Percentiles rank a stretch among this genome's conserved stretches.
phyloP scores from a whole-genome alignment of 2,329 filamentous ascomycete species.

The Lachnellula hyalina region DNA sequence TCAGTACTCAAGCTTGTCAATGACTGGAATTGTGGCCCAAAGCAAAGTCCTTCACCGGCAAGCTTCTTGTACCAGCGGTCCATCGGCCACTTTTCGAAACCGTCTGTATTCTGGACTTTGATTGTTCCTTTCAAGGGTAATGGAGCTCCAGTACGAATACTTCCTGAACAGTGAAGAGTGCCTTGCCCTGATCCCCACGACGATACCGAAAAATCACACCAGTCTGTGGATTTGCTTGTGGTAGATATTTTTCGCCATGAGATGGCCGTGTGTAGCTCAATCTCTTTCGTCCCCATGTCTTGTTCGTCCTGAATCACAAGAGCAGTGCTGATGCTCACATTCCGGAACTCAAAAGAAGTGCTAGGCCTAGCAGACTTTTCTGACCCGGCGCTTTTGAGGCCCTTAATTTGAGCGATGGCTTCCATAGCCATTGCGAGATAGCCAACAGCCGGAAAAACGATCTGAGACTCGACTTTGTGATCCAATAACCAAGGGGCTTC shows the following conservation, averaged over 20 bases:
- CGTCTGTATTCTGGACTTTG: not conserved
- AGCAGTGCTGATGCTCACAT: not conserved
- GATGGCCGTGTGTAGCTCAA: not conserved
- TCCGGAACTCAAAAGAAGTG: not conserved
- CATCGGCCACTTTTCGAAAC: not conserved
- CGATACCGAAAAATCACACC: not conserved
- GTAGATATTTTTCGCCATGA: not conserved
- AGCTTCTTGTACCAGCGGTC: not conserved
- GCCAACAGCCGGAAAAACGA: constrained; percentile 40
- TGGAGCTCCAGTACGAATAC: not conserved
- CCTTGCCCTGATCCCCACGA: not conserved
- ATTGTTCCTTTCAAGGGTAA: not conserved
- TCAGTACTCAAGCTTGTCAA: not conserved
- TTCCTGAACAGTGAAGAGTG: not conserved
- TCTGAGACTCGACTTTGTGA: constrained; percentile 37
- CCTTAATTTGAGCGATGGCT: constrained; percentile 29
- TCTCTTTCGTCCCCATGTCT: not conserved
- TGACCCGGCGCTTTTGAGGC: not conserved
- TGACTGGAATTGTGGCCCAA: not conserved
- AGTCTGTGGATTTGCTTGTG: not conserved
- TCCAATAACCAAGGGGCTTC: constrained; percentile 37
- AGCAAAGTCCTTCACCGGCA: not conserved
- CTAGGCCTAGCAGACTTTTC: not conserved
- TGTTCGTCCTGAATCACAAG: not conserved
- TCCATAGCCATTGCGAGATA: constrained; percentile 44